Evolutionary conservation across 1,284 basidiomycete species (phyloP), one percentile per base, ranked within the genome.

Genomic region (Caloboletus firmus): DNA sequence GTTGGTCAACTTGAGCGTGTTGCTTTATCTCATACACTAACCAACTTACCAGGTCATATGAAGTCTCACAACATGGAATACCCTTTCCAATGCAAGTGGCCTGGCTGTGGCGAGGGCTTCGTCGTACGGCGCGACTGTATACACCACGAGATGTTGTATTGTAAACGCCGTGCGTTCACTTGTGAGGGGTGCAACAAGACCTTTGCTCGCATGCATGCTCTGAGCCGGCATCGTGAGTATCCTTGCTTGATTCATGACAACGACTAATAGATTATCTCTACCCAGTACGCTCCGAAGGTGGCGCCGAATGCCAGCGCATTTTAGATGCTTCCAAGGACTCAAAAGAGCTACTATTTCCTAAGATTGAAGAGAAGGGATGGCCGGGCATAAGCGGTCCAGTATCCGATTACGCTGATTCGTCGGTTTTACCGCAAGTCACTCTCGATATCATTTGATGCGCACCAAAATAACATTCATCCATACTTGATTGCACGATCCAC

Each of bases 41-140:
- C 51, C 32, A 47, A 45, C 41, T 49, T 58, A 58, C 42, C 60
- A 85, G 87, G 85, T 22, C 91, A 93, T 64, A 78, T 92, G 62
- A 85, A 88, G 35, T 89, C 86, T n/a, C 90, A 93, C 61, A 88
- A 86, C 47, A 87, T 90, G 66, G 89, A 92, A 70, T 84, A 89
- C 59, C 89, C 89, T 26, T 93, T 88, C 76, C 80, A 84, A 64
- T 93, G 90, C 74, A 86, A 88, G 65, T 92, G 89, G 87, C 89
- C 90, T 0, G 89, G 88, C 18, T 93, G 90, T 63, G 85, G 82
- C 46, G 91, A 91, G 72, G 86, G 87, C 35, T 93, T 93, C 58
- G 88, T 89, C n/a, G 71, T 89, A 53, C 88, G 91, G 68, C 89
- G 92, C 62, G 90, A 92, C 66, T 91, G 88, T 72, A 92, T 90